These are phyloP conservation scores for Colletotrichum horii DNA, from an alignment of 2,329 filamentous ascomycete species.

Conservation along the genomic window DNA sequence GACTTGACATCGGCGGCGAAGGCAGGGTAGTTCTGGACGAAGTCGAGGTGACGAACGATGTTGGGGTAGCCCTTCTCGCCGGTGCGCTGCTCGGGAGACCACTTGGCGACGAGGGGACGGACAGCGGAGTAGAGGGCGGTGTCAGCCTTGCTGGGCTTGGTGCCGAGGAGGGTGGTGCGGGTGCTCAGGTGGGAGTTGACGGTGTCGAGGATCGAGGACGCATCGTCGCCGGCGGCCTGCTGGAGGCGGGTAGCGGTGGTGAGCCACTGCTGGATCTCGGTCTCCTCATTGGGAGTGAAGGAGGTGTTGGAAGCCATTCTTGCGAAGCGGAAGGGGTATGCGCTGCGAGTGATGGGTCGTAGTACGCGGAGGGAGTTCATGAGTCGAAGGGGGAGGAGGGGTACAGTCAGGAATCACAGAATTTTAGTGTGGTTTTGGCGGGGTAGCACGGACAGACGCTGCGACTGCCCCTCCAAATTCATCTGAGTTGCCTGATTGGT, in stretches of 20 bases:
- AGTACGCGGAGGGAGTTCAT: constrained; percentile 52
- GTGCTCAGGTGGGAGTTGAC: constrained; percentile 88
- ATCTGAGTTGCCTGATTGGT: not conserved
- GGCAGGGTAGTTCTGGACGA: constrained; percentile 88
- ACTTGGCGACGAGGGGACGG: constrained; percentile 76
- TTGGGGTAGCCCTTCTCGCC: constrained; percentile 89
- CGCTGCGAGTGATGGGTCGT: constrained; percentile 40
- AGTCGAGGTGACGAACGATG: constrained; percentile 90
- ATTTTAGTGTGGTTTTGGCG: constrained; percentile 12
- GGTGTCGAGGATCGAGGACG: constrained; percentile 72
- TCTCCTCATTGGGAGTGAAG: constrained; percentile 80
- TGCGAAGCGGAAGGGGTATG: constrained; percentile 39
- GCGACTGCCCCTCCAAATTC: constrained; percentile 8
- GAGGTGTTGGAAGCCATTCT: constrained; percentile 73
- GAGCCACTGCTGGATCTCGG: constrained; percentile 90
- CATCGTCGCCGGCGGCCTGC: constrained; percentile 57
- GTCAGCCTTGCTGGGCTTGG: constrained; percentile 88
- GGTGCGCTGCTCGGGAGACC: constrained; percentile 86
- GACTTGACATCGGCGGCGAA: constrained; percentile 73
- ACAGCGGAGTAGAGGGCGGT: constrained; percentile 82
- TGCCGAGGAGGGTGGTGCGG: constrained; percentile 86
- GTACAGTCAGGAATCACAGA: not conserved
- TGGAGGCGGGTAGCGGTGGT: constrained; percentile 76
- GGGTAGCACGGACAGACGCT: constrained; percentile 1
- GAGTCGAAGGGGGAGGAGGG: not conserved